A percentile compares a stretch with the other conserved stretches of the same genome.
These are phyloP conservation scores for Penicillium sp. DNA, from an alignment of 2,329 filamentous ascomycete genomes.

Conservation along the genomic window DNA sequence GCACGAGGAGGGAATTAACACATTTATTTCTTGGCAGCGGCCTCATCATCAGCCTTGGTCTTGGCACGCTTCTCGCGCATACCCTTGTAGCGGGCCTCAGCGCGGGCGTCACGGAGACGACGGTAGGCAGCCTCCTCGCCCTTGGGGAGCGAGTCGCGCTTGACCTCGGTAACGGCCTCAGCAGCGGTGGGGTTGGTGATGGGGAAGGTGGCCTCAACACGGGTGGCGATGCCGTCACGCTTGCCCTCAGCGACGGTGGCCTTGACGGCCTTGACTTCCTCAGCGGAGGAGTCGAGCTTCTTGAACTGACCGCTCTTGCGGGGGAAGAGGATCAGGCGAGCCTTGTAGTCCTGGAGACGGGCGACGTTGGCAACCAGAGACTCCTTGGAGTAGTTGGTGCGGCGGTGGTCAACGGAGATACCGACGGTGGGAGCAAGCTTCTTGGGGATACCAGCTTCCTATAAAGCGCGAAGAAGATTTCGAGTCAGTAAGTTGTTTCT, in stretches of 20 bases:
- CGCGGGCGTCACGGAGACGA: conserved; percentile 79
- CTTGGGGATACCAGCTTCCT: conserved; percentile 95
- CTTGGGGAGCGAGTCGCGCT: conserved; percentile 76
- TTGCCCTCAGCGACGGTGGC: conserved; percentile 52
- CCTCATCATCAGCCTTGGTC: conserved; percentile 71
- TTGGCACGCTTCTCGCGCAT: conserved; percentile 88
- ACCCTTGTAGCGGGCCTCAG: conserved; percentile 77
- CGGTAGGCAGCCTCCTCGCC: conserved; percentile 82
- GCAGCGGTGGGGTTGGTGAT: conserved; percentile 61
- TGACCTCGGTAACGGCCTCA: conserved; percentile 69
- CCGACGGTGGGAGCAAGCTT: conserved; percentile 93
- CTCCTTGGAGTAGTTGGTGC: conserved; percentile 96
- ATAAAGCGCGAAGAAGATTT: conserved; percentile 23
- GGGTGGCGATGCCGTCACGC: conserved; percentile 53
- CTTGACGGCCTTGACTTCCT: conserved; percentile 71
- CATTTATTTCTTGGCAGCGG: conserved; percentile 53
- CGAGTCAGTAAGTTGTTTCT: conserved; percentile 8
- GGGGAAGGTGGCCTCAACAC: conserved; percentile 63
- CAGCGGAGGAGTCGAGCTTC: conserved; percentile 83
- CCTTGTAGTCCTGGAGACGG: conserved; percentile 96
- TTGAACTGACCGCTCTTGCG: conserved; percentile 91
- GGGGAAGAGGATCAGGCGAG: conserved; percentile 95
- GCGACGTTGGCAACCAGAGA: conserved; percentile 90
- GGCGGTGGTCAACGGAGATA: conserved; percentile 93
- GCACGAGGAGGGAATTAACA: conserved; percentile 34